These are phyloP conservation scores for Pyrenula massariospora DNA, from an alignment of 495 filamentous ascomycete species.

Conservation along the genomic window DNA sequence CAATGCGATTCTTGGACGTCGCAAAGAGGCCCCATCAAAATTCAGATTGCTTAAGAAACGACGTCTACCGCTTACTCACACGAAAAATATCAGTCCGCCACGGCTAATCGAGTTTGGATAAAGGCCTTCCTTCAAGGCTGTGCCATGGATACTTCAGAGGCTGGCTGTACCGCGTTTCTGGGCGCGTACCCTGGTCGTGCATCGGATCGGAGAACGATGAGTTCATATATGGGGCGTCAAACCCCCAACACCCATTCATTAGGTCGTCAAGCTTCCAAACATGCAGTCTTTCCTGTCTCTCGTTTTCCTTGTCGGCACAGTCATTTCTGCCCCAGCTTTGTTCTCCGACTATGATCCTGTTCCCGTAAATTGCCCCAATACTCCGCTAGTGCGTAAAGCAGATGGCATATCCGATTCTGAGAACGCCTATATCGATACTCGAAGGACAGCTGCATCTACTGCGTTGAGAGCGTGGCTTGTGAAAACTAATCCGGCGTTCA, in stretches of 20 bases:
- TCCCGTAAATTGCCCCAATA: constrained; percentile 13
- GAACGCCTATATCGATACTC: constrained; percentile 16
- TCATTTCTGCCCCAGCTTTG: not conserved
- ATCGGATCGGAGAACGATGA: no score
- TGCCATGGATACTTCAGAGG: not conserved
- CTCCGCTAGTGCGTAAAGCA: constrained; percentile 15
- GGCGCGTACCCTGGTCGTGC: no score
- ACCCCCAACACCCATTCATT: no score
- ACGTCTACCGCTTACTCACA: no score
- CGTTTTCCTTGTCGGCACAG: not conserved
- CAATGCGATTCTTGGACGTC: no score
- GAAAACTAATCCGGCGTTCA: constrained; percentile 20
- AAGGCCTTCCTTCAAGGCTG: not conserved
- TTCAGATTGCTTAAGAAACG: no score
- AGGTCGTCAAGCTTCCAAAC: no score
- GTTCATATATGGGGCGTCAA: no score
- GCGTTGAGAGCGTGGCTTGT: constrained; percentile 21
- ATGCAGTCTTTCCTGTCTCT: not conserved
- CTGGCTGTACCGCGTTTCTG: no score
- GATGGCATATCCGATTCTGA: constrained; percentile 14
- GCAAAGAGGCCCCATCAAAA: no score
- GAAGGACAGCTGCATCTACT: constrained; percentile 19
- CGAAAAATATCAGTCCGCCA: no score
- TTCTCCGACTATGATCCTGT: constrained; percentile 12
- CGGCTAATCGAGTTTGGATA: not conserved